Base-by-base conservation (phyloP, 371 early-diverging fungal species). In the Mortierella sp. region DNA sequence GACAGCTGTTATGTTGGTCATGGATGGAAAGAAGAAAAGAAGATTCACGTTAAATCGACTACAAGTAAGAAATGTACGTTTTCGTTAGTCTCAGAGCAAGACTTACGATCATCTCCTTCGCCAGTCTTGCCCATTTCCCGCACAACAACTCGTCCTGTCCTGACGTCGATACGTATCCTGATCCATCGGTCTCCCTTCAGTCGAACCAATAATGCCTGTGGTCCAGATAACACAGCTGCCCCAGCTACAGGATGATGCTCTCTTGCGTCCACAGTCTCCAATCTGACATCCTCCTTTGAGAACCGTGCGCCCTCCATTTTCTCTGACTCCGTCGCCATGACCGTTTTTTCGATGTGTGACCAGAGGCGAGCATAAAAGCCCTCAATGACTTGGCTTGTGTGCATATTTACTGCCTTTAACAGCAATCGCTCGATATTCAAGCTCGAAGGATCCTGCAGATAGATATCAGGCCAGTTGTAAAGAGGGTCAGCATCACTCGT, bases 131-230 rank as follows among this genome's bases (percentile, higher is more conserved):
- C 84, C 17, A 84, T 78, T 43, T 86, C 88, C 4, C 80, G 79
- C 15, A 83, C 86, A 31, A 83, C 85, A 31, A 86, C 71, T 50
- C 80, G 82, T 17, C 88, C 88, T 2, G 86, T 84, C 19, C 88
- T 81, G 51, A 83, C 67, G 68, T 88, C 88, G 7, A 83, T 53
- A 21, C 80, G 81, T 43, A 88, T 84, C 53, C 80, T 82, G 28
- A 88, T 80, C 68, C 82, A 85, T n/a, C 81, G 80, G 30, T 84
- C 82, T 44, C 84, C 83, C 37, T 86, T 80, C 57, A 85, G 80
- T 42, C 83, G 82, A 15, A 88, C 73, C 27, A 84, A 66, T 8
- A 88, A 37, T 30, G 85, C 73, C 17, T 78, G 70, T 9, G 72
- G 61, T 28, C 66, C 65, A 4, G 64, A 27, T 15, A 55, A 47